A percentile compares a stretch with the other conserved stretches of the same genome.
Evolutionary conservation across 192 early-diverging fungal genomes (phyloP).

Genomic region (Rhizophagus prolifer): DNA sequence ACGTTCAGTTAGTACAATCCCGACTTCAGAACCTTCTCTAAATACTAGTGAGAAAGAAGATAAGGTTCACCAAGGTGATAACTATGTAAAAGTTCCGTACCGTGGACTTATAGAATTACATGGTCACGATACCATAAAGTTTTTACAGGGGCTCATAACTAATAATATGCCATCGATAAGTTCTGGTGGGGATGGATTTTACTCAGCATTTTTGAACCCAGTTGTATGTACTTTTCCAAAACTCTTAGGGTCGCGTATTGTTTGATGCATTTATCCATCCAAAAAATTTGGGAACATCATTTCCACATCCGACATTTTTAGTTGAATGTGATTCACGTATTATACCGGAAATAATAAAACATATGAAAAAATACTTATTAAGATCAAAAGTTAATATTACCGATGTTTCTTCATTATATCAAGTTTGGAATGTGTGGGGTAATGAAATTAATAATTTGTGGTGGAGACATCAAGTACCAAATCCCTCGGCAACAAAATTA

Average conservation of each 20-base stretch:
- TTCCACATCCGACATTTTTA: constrained; percentile 68
- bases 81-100: constrained; percentile 53
- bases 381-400: constrained; percentile 72
- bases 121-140: constrained; percentile 77
- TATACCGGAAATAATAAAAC: constrained; percentile 51
- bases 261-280: constrained; percentile 91
- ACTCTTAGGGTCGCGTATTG: constrained; percentile 75
- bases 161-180: constrained; percentile 79
- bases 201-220: constrained; percentile 79
- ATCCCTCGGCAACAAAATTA: constrained; percentile 4
- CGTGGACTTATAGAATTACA: constrained; percentile 64
- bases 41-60: background rate
- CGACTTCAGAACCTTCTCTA: background rate
- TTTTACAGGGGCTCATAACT: constrained; percentile 89
- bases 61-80: background rate
- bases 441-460: constrained; percentile 42
- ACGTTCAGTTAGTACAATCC: background rate
- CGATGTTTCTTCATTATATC: constrained; percentile 62
- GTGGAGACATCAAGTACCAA: constrained; percentile 10
- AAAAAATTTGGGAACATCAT: constrained; percentile 53
- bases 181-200: constrained; percentile 72
- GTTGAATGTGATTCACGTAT: constrained; percentile 73
- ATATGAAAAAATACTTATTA: constrained; percentile 76
- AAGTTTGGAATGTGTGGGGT: constrained; percentile 79
- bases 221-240: constrained; percentile 46